A percentile compares a stretch with the other conserved stretches of the same genome.
These are phyloP conservation scores for Neobulgaria alba DNA, from an alignment of 2,329 filamentous ascomycete species.

Conservation along the genomic window DNA sequence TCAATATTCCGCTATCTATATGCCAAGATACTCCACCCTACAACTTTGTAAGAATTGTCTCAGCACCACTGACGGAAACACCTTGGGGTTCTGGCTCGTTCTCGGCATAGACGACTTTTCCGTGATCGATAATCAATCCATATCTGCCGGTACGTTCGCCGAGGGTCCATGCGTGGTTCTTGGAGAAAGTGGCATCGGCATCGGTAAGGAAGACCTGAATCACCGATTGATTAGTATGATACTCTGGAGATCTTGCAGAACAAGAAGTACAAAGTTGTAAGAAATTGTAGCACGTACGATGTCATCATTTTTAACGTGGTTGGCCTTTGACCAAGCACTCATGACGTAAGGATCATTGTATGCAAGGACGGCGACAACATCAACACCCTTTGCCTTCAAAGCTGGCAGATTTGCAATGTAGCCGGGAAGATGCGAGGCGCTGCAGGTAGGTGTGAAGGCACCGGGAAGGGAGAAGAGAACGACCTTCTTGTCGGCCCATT, in stretches of 20 bases:
- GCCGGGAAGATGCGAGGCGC: slow-evolving; percentile 57
- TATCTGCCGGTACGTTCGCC: slow-evolving; percentile 44
- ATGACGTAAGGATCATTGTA: slow-evolving; percentile 65
- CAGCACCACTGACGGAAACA: slow-evolving; percentile 25
- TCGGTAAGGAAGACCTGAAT: slow-evolving; percentile 57
- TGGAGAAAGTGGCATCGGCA: slow-evolving; percentile 53
- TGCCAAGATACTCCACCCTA: slow-evolving; percentile 5
- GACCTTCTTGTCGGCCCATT: slow-evolving; percentile 63
- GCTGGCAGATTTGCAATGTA: slow-evolving; percentile 55
- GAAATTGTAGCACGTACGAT: slow-evolving; percentile 48
- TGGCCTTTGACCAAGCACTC: slow-evolving; percentile 66
- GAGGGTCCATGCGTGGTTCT: slow-evolving; percentile 52
- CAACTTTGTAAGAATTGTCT: slow-evolving; percentile 27
- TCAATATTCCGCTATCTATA: background rate
- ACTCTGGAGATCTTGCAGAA: background rate
- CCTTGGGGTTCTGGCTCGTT: slow-evolving; percentile 40
- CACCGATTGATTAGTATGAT: background rate
- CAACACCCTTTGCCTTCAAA: slow-evolving; percentile 57
- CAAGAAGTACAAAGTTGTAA: background rate
- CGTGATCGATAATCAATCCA: slow-evolving; percentile 59
- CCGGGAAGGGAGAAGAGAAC: slow-evolving; percentile 61
- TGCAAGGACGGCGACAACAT: slow-evolving; percentile 58
- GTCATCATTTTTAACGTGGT: slow-evolving; percentile 52
- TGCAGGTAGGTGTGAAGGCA: slow-evolving; percentile 64
- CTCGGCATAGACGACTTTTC: slow-evolving; percentile 59